Evolutionary conservation across 192 early-diverging fungal species (phyloP), one percentile per base, ranked within the genome.

Genomic region (Powellomyces hirtus): DNA sequence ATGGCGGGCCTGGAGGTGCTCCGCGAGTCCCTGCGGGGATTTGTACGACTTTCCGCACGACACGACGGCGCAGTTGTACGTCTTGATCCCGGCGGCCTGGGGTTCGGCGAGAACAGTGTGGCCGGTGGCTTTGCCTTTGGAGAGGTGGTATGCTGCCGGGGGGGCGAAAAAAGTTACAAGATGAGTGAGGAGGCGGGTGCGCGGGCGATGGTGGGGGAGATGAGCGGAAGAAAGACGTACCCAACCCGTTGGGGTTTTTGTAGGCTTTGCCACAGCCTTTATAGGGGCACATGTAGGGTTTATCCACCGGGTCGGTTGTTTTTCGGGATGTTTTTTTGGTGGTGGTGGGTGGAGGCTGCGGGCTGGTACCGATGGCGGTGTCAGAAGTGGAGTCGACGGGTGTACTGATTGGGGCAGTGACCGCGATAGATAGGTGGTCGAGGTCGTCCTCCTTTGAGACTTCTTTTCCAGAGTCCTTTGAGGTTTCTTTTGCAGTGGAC

Each of bases 191-290:
- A 11, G 6, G 24, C 29, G 13, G 11, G 24, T n/a, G n/a, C n/a
- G n/a, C n/a, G n/a, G 14, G 11, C 55, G 0, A 20, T 24, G n/a
- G 6, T 16, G 8, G 24, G 26, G n/a, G 29, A 14, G 22, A 11
- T 59, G 14, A 31, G 4, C 7, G 44, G 6, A 36, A 10, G 18
- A 13, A 10, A 42, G 7, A 18, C 57, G 11, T 65, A 71, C 69
- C 46, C 34, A 74, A 36, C 8, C 73, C 73, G 38, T 74, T 74
- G 11, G 73, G 46, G 37, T 74, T 74, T 36, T 74, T 74, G 60
- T 74, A 74, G 6, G 73, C 46, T 38, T 74, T 74, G 40, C 61
- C 73, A 44, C 73, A 74, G 1, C 62, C 66, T 38, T 68, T 51
- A 36, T 68, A 58, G 3, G 73, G 73, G 31, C 73, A 74, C 0